Conservation (phyloP, 371 early-diverging fungal species). For the Syncephalastrum contaminatum region DNA sequence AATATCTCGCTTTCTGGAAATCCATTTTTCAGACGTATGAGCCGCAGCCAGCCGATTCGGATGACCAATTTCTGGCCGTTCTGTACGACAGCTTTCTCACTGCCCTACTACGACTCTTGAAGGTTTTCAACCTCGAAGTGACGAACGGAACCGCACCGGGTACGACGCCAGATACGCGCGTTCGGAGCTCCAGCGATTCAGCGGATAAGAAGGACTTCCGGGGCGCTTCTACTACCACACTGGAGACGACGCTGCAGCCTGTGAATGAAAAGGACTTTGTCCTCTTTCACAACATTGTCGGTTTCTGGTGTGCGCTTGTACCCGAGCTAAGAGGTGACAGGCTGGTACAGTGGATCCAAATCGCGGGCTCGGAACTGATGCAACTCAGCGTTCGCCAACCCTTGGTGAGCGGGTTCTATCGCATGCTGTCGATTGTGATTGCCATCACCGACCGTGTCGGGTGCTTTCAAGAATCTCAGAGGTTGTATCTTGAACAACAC, state of each 20-base stretch:
- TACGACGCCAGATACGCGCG: neutral
- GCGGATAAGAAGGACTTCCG: neutral
- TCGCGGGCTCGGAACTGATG: conserved; percentile 54
- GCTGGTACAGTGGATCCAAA: conserved; percentile 61
- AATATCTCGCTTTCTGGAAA: too few species aligned
- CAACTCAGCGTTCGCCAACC: conserved; percentile 56
- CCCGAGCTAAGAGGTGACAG: conserved; percentile 39
- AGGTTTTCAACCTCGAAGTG: conserved; percentile 35
- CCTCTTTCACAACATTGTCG: conserved; percentile 67
- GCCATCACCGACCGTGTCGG: conserved; percentile 37
- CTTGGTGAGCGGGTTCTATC: conserved; percentile 76
- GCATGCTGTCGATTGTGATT: conserved; percentile 58
- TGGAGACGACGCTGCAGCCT: conserved; percentile 37
- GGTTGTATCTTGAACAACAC: conserved; percentile 7
- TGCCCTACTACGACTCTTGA: conserved; percentile 22
- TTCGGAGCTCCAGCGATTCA: neutral
- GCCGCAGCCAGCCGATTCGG: too few species aligned
- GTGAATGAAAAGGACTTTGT: conserved; percentile 66
- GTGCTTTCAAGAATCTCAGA: conserved; percentile 33
- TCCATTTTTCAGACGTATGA: too few species aligned
- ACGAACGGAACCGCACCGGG: conserved; percentile 2
- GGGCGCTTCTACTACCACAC: conserved; percentile 1
- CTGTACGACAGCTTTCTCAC: conserved; percentile 37
- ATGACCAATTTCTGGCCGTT: conserved; percentile 8
- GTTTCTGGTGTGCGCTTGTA: conserved; percentile 65